These are phyloP conservation scores for Alternaria longipes DNA, from an alignment of 2,329 filamentous ascomycete species.

Conservation along the genomic window DNA sequence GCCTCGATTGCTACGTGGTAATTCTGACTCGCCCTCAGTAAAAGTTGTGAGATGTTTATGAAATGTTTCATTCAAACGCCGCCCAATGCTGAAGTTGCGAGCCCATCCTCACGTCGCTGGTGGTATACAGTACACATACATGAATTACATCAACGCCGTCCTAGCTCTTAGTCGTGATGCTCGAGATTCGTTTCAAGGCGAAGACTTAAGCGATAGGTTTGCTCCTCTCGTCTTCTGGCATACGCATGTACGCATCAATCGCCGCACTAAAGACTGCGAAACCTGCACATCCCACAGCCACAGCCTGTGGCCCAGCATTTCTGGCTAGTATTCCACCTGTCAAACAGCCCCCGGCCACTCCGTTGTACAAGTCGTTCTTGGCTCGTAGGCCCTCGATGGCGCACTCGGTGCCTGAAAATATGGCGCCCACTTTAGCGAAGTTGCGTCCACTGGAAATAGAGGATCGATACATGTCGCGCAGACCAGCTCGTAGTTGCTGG, in stretches of 20 bases:
- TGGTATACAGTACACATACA: slow-evolving; percentile 31
- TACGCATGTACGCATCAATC: slow-evolving; percentile 86
- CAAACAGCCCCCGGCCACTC: slow-evolving; percentile 85
- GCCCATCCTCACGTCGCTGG: slow-evolving; percentile 5
- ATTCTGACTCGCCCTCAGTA: background rate
- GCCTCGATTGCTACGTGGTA: background rate
- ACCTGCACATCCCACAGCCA: slow-evolving; percentile 85
- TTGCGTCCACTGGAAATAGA: slow-evolving; percentile 87
- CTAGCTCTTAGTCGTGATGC: background rate
- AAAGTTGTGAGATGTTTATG: background rate
- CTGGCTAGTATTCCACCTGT: slow-evolving; percentile 89
- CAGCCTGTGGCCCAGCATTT: slow-evolving; percentile 88
- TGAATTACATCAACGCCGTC: background rate
- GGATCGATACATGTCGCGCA: slow-evolving; percentile 92
- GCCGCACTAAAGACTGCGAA: slow-evolving; percentile 94
- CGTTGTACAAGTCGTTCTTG: slow-evolving; percentile 93
- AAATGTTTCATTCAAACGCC: slow-evolving; percentile 22
- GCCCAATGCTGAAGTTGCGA: slow-evolving; percentile 33
- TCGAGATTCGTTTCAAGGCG: background rate
- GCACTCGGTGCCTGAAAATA: slow-evolving; percentile 94
- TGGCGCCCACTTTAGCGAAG: slow-evolving; percentile 90
- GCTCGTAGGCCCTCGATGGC: slow-evolving; percentile 90
- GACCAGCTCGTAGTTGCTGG: slow-evolving; percentile 83
- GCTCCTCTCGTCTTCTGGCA: slow-evolving; percentile 54
- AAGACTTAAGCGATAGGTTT: slow-evolving; percentile 47